Evolutionary conservation across 441 rosid genomes (phyloP).

Genomic region (Jatropha podagrica): DNA sequence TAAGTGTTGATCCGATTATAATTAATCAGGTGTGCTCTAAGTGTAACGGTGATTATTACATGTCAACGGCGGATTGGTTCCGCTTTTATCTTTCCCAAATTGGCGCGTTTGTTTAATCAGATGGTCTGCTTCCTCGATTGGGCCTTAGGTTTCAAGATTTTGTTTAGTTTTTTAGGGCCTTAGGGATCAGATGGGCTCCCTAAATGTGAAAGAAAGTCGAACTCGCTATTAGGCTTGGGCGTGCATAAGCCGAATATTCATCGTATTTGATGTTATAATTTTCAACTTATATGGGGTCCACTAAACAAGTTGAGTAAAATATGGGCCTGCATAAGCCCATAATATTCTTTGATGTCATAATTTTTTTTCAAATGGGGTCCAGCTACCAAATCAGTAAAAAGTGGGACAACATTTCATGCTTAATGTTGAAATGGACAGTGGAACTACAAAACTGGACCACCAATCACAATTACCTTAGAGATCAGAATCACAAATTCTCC

Average conservation of each 20-base stretch:
- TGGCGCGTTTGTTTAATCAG: conserved; percentile 1
- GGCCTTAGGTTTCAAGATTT: neutral
- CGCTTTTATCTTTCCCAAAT: neutral
- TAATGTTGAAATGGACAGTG: conserved; percentile 1
- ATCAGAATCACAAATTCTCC: neutral
- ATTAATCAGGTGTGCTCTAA: neutral
- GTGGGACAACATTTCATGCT: neutral
- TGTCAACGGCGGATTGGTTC: neutral
- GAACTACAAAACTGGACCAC: conserved; percentile 2
- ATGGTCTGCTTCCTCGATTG: neutral
- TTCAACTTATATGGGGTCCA: neutral
- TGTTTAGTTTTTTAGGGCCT: neutral
- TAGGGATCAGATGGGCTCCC: neutral
- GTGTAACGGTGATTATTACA: neutral
- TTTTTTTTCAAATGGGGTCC: too few relatives aligned
- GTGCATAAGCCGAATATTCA: neutral
- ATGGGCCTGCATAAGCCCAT: neutral
- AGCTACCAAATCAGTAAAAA: too few relatives aligned
- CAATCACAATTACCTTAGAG: neutral
- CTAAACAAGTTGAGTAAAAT: neutral
- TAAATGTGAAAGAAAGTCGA: too few relatives aligned
- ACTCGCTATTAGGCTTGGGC: neutral
- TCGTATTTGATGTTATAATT: neutral
- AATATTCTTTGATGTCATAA: too few relatives aligned
- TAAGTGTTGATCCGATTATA: neutral